Evolutionary conservation across 305 asterid genomes (phyloP).

Genomic region (Plantago lanceolata): DNA sequence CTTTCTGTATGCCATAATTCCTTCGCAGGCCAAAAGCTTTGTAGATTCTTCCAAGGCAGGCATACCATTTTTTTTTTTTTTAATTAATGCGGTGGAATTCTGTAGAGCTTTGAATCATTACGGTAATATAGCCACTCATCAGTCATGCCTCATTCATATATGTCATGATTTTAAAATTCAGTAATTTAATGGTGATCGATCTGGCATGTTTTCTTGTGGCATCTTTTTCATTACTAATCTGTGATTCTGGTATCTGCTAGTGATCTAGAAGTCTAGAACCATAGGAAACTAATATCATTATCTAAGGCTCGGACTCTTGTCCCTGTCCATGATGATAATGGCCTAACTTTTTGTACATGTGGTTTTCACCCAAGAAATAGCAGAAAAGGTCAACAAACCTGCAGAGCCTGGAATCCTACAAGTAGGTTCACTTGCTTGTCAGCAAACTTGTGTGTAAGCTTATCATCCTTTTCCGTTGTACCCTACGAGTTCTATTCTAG

Average conservation of each 20-base stretch:
- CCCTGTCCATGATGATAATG: background rate
- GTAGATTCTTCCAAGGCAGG: conserved; percentile 34
- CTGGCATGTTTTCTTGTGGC: background rate
- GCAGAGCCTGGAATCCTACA: conserved; percentile 82
- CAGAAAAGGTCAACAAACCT: conserved; percentile 79
- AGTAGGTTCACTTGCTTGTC: conserved; percentile 73
- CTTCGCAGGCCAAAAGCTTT: conserved; percentile 41
- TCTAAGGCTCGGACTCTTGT: conserved; percentile 5
- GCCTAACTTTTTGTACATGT: conserved; percentile 18
- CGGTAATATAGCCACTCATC: no score
- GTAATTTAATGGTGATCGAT: background rate
- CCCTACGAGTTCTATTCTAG: background rate
- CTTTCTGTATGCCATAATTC: background rate
- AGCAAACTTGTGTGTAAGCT: conserved; percentile 69
- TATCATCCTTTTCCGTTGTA: conserved; percentile 5
- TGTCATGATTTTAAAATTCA: no score
- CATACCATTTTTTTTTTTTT: conserved; percentile 34
- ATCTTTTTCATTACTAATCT: background rate
- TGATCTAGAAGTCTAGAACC: no score
- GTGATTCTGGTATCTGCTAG: background rate
- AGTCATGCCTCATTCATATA: no score
- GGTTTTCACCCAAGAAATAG: conserved; percentile 70
- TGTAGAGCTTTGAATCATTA: no score
- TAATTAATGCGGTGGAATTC: conserved; percentile 49
- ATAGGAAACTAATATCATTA: conserved; percentile 5